Conservation (phyloP, 768 basidiomycete genomes). For the Russula brevipes region DNA sequence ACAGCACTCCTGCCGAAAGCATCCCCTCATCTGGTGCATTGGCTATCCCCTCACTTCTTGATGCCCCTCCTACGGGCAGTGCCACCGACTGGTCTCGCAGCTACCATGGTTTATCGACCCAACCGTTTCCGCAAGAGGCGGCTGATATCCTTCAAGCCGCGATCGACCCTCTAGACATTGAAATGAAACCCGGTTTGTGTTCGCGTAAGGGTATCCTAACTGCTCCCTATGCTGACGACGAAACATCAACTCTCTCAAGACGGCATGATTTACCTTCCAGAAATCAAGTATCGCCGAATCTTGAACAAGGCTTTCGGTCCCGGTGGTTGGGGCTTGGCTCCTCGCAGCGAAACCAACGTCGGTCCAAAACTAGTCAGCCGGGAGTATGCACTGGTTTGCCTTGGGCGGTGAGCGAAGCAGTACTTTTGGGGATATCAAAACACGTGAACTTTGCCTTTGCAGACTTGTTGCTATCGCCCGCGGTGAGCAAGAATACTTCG, state of each 20-base stretch:
- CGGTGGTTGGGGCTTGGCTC: slow-evolving; percentile 95
- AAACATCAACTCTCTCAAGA: slow-evolving; percentile 42
- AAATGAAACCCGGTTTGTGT: slow-evolving; percentile 85
- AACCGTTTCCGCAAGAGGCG: slow-evolving; percentile 73
- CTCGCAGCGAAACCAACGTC: slow-evolving; percentile 87
- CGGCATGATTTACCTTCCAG: slow-evolving; percentile 90
- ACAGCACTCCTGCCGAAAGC: slow-evolving; percentile 24
- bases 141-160: slow-evolving; percentile 70
- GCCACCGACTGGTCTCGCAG: slow-evolving; percentile 85
- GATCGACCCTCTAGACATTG: slow-evolving; percentile 72
- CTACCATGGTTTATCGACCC: slow-evolving; percentile 72
- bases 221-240: slow-evolving; percentile 2
- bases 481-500: slow-evolving; percentile 97
- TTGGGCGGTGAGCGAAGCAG: slow-evolving; percentile 64
- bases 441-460: neutral
- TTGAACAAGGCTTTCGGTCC: slow-evolving; percentile 94
- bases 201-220: neutral
- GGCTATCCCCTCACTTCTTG: slow-evolving; percentile 21
- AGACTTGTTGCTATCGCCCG: slow-evolving; percentile 88
- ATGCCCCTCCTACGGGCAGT: slow-evolving; percentile 16
- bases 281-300: slow-evolving; percentile 92
- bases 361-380: slow-evolving; percentile 82
- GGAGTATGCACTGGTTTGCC: slow-evolving; percentile 91
- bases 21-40: slow-evolving; percentile 26
- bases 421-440: neutral